Evolutionary conservation across 345 rosid genomes (phyloP).

Genomic region (Bretschneidera sinensis): DNA sequence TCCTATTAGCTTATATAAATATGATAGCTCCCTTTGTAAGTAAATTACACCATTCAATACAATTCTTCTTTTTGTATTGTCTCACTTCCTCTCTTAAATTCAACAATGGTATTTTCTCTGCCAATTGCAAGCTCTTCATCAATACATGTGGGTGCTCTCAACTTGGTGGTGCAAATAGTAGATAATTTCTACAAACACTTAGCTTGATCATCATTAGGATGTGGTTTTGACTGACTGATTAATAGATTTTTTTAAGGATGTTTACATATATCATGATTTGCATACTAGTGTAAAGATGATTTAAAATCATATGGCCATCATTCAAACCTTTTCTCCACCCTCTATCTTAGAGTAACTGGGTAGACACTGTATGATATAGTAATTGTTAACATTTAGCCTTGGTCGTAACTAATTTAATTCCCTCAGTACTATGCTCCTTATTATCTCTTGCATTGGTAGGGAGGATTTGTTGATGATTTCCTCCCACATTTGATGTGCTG

Average conservation of each 20-base stretch:
- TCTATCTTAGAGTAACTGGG: neutral
- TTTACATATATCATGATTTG: no score
- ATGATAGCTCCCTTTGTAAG: no score
- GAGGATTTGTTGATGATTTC: slow-evolving; percentile 88
- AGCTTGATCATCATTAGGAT: no score
- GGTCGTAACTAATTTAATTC: neutral
- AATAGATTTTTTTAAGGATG: no score
- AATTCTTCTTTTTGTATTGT: no score
- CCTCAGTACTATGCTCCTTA: no score
- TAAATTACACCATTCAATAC: no score
- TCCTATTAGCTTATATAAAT: no score
- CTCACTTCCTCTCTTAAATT: no score
- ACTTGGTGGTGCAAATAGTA: neutral
- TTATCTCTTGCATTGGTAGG: slow-evolving; percentile 41
- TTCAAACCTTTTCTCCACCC: neutral
- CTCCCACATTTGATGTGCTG: slow-evolving; percentile 97
- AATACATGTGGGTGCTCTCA: neutral
- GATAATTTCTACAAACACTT: neutral
- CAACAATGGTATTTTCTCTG: slow-evolving; percentile 54
- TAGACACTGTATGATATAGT: neutral
- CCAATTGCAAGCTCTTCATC: slow-evolving; percentile 5
- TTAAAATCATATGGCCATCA: neutral
- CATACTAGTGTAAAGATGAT: no score
- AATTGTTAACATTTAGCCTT: neutral
- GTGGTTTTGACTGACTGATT: no score